Evolutionary conservation across 2,329 filamentous ascomycete species (phyloP), one percentile per base, ranked within the genome.

Genomic region (Exophiala bonariae): DNA sequence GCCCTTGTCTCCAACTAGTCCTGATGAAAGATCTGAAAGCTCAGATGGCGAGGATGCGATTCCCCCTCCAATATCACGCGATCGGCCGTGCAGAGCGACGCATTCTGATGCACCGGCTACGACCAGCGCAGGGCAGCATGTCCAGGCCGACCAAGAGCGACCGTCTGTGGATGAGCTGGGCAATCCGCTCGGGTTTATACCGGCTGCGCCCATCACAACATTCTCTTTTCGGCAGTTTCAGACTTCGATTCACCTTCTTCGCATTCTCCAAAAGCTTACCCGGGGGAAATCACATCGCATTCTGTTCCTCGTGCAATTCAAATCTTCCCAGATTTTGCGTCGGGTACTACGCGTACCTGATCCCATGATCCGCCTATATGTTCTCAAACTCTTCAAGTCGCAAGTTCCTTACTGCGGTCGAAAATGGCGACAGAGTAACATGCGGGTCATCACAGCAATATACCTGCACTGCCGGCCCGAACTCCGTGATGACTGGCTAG

Each of bases 391-490:
- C 0, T 97, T 97, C 83, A 99, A 99, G 70, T 93, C 90, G 51
- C 93, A 99, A 68, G 93, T 99, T 3, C 93, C 93, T 1, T 99
- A 96, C 74, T 97, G 92, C 67, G 92, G 93, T 17, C 85, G 93
- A 34, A 99, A 99, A 72, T 99, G 93, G 93, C 85, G 93, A 11
- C 93, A 97, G 72, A 85, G 84, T 59, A 97, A 99, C 68, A 99
- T 99, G 93, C 87, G 92, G 45, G 91, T 97, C 62, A 99, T 99
- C 63, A 99, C 93, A 0, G 90, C 91, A 3, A 89, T 99, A 1
- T 99, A 96, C 67, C 76, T 99, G 39, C 89, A 96, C 70, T 96
- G 92, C 63, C 80, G 90, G 6, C 92, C 92, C 0, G 92, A 97
- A 66, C 77, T 99, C 36, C 80, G 92, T 22, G 93, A 99, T 63